Evolutionary conservation across 345 rosid genomes (phyloP), one percentile per base, ranked within the genome.

Genomic region (Bruguiera parviflora): DNA sequence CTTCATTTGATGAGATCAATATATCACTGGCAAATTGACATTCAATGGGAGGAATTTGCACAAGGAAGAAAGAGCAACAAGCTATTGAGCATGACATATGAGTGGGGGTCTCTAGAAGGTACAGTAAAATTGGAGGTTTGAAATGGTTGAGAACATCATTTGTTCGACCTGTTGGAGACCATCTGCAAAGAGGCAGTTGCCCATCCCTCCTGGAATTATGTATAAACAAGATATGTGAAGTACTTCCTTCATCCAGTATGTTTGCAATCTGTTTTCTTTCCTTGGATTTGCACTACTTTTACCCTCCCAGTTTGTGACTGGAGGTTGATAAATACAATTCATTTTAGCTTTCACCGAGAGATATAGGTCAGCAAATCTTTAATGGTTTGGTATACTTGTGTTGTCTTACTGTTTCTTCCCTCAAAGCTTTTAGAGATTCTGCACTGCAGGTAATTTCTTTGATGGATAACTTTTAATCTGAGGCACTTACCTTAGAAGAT

Each of bases 31-130:
- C n/a, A 25, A 46, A 31, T 67, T 24, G 29, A 32, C 29, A 5
- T 5, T 70, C 61, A 24, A 73, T 78, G 78, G 81, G 78, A 37
- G 73, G 73, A 58, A 68, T 74, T 60, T 73, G 75, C 63, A 73
- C 78, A 5, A 73, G 72, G 72, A 78, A 73, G 67, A 67, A 72
- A 66, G 63, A 63, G 29, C 78, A 25, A 74, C 70, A 65, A 66
- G 70, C 66, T 31, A 39, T 73, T 56, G 78, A 73, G 33, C 66
- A 62, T 62, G 75, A 72, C 24, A 35, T 61, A 15, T 49, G 7
- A 37, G 69, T 63, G 69, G 75, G 75, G 61, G 27, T 25, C 27
- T 25, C 27, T 25, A 2, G 27, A 1, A 25, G 27, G 27, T 25
- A 25, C 27, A 1, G 27, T 25, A 25, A 25, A 25, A 25, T 1